These are phyloP conservation scores for Ramicandelaber brevisporus DNA, from an alignment of 192 early-diverging fungal species.

Conservation along the genomic window DNA sequence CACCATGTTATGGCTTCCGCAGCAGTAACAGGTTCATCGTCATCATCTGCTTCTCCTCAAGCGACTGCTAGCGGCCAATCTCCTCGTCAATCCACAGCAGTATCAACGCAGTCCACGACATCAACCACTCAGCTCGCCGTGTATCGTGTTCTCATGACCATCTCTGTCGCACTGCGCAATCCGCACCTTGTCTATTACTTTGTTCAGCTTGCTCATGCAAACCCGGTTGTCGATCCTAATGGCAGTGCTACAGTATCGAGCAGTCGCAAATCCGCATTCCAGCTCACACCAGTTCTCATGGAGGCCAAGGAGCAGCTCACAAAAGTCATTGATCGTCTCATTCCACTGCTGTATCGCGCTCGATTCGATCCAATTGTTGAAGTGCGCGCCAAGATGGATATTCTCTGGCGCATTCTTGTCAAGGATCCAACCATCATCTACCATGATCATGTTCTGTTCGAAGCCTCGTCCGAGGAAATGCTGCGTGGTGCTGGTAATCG, in stretches of 20 bases:
- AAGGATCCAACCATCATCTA: conserved; percentile 22
- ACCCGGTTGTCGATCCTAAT: too few species aligned
- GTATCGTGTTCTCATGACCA: conserved; percentile 53
- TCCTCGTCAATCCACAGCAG: conserved; percentile 8
- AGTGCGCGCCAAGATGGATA: conserved; percentile 66
- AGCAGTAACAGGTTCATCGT: conserved; percentile 8
- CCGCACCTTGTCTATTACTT: conserved; percentile 85
- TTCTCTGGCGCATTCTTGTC: conserved; percentile 63
- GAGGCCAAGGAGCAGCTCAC: conserved; percentile 55
- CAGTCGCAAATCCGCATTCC: conserved; percentile 32
- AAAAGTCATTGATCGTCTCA: conserved; percentile 44
- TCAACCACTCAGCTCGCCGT: too few species aligned
- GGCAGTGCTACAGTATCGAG: conserved; percentile 64
- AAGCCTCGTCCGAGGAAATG: conserved; percentile 23
- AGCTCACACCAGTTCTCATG: conserved; percentile 55
- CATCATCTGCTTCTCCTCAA: conserved; percentile 12
- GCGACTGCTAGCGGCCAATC: conserved; percentile 8
- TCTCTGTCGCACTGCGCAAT: conserved; percentile 85
- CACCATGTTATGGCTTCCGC: conserved; percentile 2
- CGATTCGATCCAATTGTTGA: conserved; percentile 79
- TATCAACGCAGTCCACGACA: too few species aligned
- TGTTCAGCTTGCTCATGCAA: conserved; percentile 77
- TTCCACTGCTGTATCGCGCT: conserved; percentile 70
- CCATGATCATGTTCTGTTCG: not conserved
- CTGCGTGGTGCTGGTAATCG: conserved; percentile 50